Evolutionary conservation across 164 flowering plant species (phyloP), one percentile per base, ranked within the genome.

Genomic region (Euptelea pleiosperma): DNA sequence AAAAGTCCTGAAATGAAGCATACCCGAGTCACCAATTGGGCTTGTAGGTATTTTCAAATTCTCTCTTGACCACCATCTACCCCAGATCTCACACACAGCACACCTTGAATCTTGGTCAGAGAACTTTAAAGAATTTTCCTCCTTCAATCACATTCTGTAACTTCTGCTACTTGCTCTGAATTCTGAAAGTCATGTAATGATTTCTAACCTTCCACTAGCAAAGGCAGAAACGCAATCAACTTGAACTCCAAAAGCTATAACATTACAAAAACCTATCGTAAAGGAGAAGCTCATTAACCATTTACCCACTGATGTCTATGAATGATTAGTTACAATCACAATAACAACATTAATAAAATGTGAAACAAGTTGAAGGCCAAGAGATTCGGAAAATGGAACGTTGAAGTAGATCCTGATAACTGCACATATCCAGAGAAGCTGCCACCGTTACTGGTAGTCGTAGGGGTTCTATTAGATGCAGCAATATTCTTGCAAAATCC

Each of bases 341-440:
- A 70, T 34, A 62, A 2, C 61, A 68, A 52, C 19, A 69, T 8
- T 11, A 68, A 22, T 36, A 44, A 63, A 39, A 79, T 50, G 64
- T 10, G 60, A 48, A 69, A 55, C 44, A 70, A 50, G 60, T 26
- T 55, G 44, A 66, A 14, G 63, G 65, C 6, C 45, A 68, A 48
- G 52, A 44, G 41, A 55, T 55, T 56, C 10, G 67, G 69, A 58
- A 61, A 55, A 43, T 67, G 60, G 57, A 54, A 48, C 33, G 62
- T 37, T 51, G 89, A 72, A 60, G 82, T 62, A 70, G 80, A 77
- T 66, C 78, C 82, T 26, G 81, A 63, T 58, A 93, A 73, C 67
- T 90, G 97, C 56, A 88, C 85, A 25, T 87, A 77, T 55, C 97
- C 99, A 3, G 87, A 72, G 73, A 77, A 83, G 63, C 80, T 81